Evolutionary conservation across 495 filamentous ascomycete genomes (phyloP).

Genomic region (Aspergillus baeticus): DNA sequence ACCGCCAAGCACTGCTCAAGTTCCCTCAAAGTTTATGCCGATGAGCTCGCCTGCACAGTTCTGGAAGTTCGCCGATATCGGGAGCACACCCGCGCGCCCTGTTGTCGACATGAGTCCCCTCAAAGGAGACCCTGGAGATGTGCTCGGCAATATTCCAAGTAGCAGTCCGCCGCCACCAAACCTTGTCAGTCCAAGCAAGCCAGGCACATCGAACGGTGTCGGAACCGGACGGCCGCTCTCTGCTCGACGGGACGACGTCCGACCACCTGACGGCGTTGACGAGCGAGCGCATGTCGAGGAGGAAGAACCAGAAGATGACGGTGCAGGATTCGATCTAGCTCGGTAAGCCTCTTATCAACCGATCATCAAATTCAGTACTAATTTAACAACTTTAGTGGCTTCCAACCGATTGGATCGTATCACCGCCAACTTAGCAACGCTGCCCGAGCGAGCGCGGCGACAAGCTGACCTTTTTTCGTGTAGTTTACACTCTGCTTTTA

Average conservation of each 20-base stretch:
- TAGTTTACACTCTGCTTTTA: not conserved
- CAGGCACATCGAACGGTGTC: slow-evolving; percentile 37
- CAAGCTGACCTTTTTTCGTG: slow-evolving; percentile 11
- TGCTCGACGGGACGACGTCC: slow-evolving; percentile 30
- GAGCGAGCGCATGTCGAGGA: slow-evolving; percentile 13
- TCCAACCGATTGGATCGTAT: slow-evolving; percentile 68
- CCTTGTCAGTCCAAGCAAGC: slow-evolving; percentile 47
- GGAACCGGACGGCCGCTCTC: slow-evolving; percentile 36
- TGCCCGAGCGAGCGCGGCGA: slow-evolving; percentile 34
- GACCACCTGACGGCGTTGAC: slow-evolving; percentile 9
- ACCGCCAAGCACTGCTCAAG: slow-evolving; percentile 83
- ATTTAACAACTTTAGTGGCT: slow-evolving; percentile 50
- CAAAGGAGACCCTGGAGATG: slow-evolving; percentile 48
- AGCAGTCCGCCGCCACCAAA: slow-evolving; percentile 61
- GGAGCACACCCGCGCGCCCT: slow-evolving; percentile 73
- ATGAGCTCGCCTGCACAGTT: slow-evolving; percentile 96
- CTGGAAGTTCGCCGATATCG: slow-evolving; percentile 77
- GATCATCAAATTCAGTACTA: slow-evolving; percentile 2
- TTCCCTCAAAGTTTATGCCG: slow-evolving; percentile 92
- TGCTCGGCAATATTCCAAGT: slow-evolving; percentile 58
- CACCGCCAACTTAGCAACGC: slow-evolving; percentile 54
- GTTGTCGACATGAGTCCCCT: slow-evolving; percentile 60
- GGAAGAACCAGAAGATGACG: slow-evolving; percentile 53
- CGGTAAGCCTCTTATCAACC: slow-evolving; percentile 46
- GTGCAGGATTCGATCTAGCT: slow-evolving; percentile 61